Evolutionary conservation across 352 stramenopile species (phyloP).

Genomic region (Aphanomyces astaci): DNA sequence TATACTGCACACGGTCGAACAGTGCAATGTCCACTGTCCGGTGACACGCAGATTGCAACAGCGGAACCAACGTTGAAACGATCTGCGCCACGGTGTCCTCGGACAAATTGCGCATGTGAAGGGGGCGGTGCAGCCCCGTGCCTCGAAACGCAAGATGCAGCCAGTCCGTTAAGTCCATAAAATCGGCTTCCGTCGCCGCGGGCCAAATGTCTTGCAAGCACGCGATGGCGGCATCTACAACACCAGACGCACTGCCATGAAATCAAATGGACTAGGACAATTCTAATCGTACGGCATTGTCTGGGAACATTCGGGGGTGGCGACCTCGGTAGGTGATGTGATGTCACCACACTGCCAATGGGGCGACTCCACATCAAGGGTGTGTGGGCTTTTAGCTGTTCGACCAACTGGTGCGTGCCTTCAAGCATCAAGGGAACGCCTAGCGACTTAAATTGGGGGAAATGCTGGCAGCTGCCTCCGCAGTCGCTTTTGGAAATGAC

Average conservation of each 20-base stretch:
- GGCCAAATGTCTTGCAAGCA: constrained; percentile 1
- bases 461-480: too few species aligned
- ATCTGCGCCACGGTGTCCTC: background rate
- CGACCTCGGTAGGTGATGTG: background rate
- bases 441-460: background rate
- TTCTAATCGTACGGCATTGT: background rate
- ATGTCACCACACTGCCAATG: background rate
- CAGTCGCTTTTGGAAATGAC: too few species aligned
- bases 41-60: background rate
- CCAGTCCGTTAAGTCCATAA: constrained; percentile 6
- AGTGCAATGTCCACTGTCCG: background rate
- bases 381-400: background rate
- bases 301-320: background rate
- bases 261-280: background rate
- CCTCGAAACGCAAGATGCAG: background rate
- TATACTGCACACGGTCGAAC: background rate
- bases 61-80: background rate
- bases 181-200: background rate
- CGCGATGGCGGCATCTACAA: background rate
- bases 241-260: background rate
- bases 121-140: background rate
- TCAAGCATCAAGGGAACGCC: background rate
- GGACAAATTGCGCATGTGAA: background rate
- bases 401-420: background rate
- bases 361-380: background rate